Percentiles rank a stretch among this genome's conserved stretches.
Evolutionary conservation across 257 asterid species (phyloP).

Genomic region (Solanum infundibuliforme): DNA sequence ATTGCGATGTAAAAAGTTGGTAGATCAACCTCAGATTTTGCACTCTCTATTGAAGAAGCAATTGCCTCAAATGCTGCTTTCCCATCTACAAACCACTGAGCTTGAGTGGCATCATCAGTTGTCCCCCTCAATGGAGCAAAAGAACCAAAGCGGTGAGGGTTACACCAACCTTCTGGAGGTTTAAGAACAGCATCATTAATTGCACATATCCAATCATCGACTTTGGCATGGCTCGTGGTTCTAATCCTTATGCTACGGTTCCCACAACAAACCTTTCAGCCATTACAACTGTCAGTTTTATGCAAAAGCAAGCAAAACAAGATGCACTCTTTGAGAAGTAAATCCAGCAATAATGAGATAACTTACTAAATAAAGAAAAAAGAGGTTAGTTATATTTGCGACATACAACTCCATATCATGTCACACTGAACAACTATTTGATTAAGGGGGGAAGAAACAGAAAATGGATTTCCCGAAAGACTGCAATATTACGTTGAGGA

Average conservation of each 20-base stretch:
- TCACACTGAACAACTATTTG: neutral
- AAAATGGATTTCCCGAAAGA: neutral
- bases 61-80: conserved; percentile 86
- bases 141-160: conserved; percentile 72
- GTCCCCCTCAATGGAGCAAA: conserved; percentile 83
- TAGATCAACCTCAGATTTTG: conserved; percentile 69
- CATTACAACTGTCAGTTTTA: conserved; percentile 9
- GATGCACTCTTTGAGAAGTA: neutral
- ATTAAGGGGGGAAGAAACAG: neutral
- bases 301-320: neutral
- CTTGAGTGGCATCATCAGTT: conserved; percentile 73
- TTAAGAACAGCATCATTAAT: conserved; percentile 56
- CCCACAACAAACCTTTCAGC: conserved; percentile 58
- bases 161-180: conserved; percentile 69
- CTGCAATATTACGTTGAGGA: neutral
- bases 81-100: conserved; percentile 95
- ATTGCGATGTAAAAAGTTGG: neutral
- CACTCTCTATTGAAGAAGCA: conserved; percentile 71
- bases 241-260: conserved; percentile 53
- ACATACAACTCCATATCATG: neutral
- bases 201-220: conserved; percentile 62
- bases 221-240: conserved; percentile 51
- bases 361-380: neutral
- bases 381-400: neutral
- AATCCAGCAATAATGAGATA: neutral